Evolutionary conservation across 306 rosid genomes (phyloP).

Genomic region (Gynostemma pentaphyllum): DNA sequence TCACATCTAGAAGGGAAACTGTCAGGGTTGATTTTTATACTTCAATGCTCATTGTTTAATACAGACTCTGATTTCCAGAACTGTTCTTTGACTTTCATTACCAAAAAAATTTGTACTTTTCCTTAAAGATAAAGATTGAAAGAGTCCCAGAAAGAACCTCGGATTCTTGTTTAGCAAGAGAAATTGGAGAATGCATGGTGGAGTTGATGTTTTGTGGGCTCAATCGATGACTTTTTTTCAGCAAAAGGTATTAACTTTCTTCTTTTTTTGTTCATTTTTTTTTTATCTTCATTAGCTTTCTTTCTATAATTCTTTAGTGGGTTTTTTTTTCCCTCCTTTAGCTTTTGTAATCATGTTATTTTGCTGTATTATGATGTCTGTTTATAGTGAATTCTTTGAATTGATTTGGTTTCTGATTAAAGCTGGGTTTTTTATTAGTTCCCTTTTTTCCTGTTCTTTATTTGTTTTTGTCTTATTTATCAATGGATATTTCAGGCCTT

Average conservation of each 20-base stretch:
- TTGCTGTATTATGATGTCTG: slow-evolving; percentile 19
- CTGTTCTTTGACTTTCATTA: slow-evolving; percentile 13
- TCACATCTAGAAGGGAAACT: slow-evolving; percentile 21
- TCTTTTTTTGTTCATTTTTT: not conserved
- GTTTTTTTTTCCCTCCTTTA: slow-evolving; percentile 30
- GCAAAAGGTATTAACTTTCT: slow-evolving; percentile 41
- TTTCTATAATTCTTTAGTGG: slow-evolving; percentile 17
- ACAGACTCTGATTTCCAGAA: not conserved
- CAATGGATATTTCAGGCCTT: slow-evolving; percentile 1
- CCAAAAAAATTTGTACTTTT: slow-evolving; percentile 12
- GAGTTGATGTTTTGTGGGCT: slow-evolving; percentile 67
- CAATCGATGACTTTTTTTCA: slow-evolving; percentile 24
- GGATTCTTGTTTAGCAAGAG: slow-evolving; percentile 58
- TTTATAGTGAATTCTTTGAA: slow-evolving; percentile 20
- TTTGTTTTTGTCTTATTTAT: not conserved
- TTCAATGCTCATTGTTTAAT: not conserved
- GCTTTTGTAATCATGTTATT: slow-evolving; percentile 21
- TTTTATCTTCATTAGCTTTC: slow-evolving; percentile 18
- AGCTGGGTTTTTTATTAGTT: slow-evolving; percentile 12
- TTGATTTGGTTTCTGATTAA: slow-evolving; percentile 17
- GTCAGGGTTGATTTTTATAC: not conserved
- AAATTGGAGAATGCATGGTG: slow-evolving; percentile 36
- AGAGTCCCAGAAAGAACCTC: slow-evolving; percentile 31
- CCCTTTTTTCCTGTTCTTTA: slow-evolving; percentile 4
- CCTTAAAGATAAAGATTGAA: slow-evolving; percentile 7